Evolutionary conservation across 148 eudicot genomes (phyloP).

Genomic region (Camellia lanceoleosa): DNA sequence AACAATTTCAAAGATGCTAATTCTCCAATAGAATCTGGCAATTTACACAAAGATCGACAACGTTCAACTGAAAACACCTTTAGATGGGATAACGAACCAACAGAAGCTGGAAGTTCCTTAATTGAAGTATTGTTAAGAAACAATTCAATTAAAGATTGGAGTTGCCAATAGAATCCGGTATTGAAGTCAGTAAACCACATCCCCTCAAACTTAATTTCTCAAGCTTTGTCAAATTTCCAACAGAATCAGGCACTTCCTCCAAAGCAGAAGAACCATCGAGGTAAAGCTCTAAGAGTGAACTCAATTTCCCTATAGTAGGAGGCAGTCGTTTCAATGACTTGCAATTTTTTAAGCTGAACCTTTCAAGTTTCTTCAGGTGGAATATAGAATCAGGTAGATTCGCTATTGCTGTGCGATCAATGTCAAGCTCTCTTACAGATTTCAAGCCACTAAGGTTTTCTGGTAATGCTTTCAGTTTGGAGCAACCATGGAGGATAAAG

Average conservation of each 20-base stretch:
- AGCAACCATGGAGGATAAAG: constrained; percentile 46
- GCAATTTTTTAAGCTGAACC: constrained; percentile 40
- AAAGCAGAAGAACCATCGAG: constrained; percentile 29
- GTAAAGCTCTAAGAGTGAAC: constrained; percentile 39
- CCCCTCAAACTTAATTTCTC: constrained; percentile 30
- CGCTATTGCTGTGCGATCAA: constrained; percentile 41
- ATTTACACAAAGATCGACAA: constrained; percentile 23
- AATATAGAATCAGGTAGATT: constrained; percentile 40
- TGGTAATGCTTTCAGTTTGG: constrained; percentile 40
- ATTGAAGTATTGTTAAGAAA: constrained; percentile 30
- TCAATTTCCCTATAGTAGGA: constrained; percentile 28
- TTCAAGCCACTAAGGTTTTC: constrained; percentile 38
- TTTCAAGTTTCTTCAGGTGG: constrained; percentile 43
- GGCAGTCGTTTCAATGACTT: constrained; percentile 37
- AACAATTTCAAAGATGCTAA: constrained; percentile 37
- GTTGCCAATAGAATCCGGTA: constrained; percentile 45
- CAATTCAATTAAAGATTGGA: constrained; percentile 36
- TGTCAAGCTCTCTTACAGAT: constrained; percentile 35
- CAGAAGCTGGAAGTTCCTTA: constrained; percentile 38
- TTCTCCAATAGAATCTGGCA: constrained; percentile 39
- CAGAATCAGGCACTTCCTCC: constrained; percentile 32
- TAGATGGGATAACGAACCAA: constrained; percentile 38
- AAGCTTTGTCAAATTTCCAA: constrained; percentile 37
- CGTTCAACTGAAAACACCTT: constrained; percentile 30
- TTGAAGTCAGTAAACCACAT: constrained; percentile 32